Evolutionary conservation across 2,329 filamentous ascomycete genomes (phyloP).

Genomic region (Pseudogymnoascus pannorum): DNA sequence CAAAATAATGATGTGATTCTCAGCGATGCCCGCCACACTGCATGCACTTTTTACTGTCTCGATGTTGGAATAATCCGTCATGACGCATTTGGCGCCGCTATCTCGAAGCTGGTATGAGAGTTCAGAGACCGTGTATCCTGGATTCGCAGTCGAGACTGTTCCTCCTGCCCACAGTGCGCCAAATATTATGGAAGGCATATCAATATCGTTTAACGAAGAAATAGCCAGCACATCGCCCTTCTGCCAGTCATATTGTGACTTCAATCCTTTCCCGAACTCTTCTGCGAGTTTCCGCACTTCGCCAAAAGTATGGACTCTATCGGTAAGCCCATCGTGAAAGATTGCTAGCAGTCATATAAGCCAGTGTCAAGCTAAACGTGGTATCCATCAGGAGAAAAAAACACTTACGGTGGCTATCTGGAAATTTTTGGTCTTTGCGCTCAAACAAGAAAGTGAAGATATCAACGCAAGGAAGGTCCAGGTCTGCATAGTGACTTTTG

Average conservation of each 20-base stretch:
- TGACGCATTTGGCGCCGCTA: slow-evolving; percentile 61
- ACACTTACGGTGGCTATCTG: slow-evolving; percentile 63
- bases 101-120: slow-evolving; percentile 73
- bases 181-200: slow-evolving; percentile 67
- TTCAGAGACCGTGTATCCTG: slow-evolving; percentile 75
- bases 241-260: slow-evolving; percentile 66
- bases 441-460: slow-evolving; percentile 76
- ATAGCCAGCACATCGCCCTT: slow-evolving; percentile 74
- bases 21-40: slow-evolving; percentile 56
- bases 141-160: slow-evolving; percentile 70
- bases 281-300: slow-evolving; percentile 58
- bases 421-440: slow-evolving; percentile 53
- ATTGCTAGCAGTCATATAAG: slow-evolving; percentile 49
- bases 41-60: slow-evolving; percentile 59
- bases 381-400: background rate
- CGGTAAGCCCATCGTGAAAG: slow-evolving; percentile 66
- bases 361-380: background rate
- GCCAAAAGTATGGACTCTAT: slow-evolving; percentile 60
- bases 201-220: slow-evolving; percentile 75
- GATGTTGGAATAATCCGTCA: slow-evolving; percentile 62
- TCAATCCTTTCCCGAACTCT: slow-evolving; percentile 72
- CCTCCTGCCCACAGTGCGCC: slow-evolving; percentile 75
- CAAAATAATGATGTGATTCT: slow-evolving; percentile 64
- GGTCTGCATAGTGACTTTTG: slow-evolving; percentile 41
- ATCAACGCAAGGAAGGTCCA: slow-evolving; percentile 68